A percentile compares a stretch with the other conserved stretches of the same genome.
Evolutionary conservation across 2,329 filamentous ascomycete species (phyloP).

Genomic region (Byssochlamys sp.): DNA sequence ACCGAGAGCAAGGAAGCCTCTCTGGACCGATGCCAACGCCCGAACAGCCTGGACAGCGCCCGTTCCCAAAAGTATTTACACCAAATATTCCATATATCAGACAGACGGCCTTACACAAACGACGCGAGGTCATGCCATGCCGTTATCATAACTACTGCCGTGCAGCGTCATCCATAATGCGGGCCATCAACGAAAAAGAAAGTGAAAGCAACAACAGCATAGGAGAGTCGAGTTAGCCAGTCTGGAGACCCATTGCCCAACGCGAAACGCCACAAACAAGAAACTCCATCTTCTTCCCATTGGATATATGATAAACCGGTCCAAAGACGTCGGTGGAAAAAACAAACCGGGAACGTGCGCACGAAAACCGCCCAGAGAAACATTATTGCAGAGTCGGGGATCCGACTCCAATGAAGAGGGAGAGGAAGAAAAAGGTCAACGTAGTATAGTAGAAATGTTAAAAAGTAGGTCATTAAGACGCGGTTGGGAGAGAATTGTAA

Average conservation of each 20-base stretch:
- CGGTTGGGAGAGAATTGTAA: neutral
- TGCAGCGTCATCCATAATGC: neutral
- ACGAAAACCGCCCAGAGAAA: conserved; percentile 7
- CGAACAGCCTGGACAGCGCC: neutral
- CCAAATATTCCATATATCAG: neutral
- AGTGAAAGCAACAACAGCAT: neutral
- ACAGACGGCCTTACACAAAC: neutral
- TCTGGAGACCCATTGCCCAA: neutral
- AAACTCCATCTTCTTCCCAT: conserved; percentile 14
- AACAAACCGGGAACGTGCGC: neutral
- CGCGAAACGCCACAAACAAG: neutral
- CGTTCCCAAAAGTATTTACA: neutral
- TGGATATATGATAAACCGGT: conserved; percentile 15
- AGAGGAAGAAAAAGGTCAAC: neutral
- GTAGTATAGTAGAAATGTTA: neutral
- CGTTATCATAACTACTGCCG: neutral
- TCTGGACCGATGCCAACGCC: neutral
- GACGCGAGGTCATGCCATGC: neutral
- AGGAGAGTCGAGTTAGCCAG: neutral
- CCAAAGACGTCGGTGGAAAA: conserved; percentile 1
- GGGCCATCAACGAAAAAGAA: neutral
- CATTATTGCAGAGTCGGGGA: conserved; percentile 3
- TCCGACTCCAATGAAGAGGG: neutral
- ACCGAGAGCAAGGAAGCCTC: conserved; percentile 4
- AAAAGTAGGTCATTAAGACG: neutral